phyloP scores from a whole-genome alignment of 2,329 filamentous ascomycete genomes.

The Metarhizium sp. region DNA sequence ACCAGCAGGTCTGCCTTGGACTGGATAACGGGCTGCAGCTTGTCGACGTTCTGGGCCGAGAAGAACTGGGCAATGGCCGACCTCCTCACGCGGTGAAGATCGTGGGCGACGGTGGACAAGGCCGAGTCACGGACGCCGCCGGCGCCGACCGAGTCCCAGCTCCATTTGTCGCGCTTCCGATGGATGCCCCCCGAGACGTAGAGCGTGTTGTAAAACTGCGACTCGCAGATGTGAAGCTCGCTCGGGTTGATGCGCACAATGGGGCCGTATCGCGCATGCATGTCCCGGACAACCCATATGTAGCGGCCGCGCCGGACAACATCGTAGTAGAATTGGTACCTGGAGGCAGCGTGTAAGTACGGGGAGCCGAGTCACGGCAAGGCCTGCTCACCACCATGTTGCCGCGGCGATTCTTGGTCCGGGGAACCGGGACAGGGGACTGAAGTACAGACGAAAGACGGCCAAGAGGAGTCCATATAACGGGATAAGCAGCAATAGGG shows the following conservation, averaged over 20 bases:
- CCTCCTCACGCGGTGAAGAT: not conserved
- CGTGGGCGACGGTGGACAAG: not conserved
- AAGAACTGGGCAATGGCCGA: not conserved
- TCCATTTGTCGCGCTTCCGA: not conserved
- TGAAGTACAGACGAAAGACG: too few species aligned
- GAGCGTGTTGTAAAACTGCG: slow-evolving; percentile 14
- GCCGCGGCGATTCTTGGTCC: not conserved
- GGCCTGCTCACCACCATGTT: not conserved
- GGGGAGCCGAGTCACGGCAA: too few species aligned
- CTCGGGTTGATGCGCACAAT: slow-evolving; percentile 19
- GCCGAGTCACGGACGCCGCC: not conserved
- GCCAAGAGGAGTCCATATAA: too few species aligned
- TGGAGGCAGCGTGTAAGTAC: too few species aligned
- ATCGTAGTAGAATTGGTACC: not conserved
- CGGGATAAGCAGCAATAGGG: too few species aligned
- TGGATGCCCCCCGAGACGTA: slow-evolving; percentile 10
- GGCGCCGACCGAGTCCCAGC: not conserved
- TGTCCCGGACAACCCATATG: slow-evolving; percentile 7
- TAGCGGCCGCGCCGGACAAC: not conserved
- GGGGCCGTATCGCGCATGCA: slow-evolving; percentile 29
- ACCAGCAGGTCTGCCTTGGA: not conserved
- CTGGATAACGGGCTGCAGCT: not conserved
- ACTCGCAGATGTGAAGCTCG: slow-evolving; percentile 18
- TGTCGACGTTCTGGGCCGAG: not conserved
- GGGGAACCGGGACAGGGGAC: not conserved